phyloP scores from a whole-genome alignment of 2,329 filamentous ascomycete genomes.

The Fusarium tanahbumbuense region DNA sequence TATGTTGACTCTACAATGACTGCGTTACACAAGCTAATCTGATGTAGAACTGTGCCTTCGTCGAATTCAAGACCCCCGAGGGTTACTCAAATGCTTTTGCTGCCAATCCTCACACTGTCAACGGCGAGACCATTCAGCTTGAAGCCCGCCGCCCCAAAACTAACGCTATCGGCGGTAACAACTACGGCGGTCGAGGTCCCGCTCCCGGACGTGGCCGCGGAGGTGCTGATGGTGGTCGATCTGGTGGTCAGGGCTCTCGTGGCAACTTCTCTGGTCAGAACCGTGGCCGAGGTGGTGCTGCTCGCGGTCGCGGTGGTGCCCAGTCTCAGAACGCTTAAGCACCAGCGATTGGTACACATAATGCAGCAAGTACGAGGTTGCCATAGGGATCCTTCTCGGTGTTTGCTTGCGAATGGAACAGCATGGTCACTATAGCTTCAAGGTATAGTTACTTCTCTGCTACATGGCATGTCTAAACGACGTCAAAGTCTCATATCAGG shows the following conservation, averaged over 20 bases:
- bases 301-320: slow-evolving; percentile 72
- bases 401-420: slow-evolving; percentile 3
- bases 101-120: slow-evolving; percentile 87
- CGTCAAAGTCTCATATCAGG: slow-evolving; percentile 5
- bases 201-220: slow-evolving; percentile 73
- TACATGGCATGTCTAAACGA: slow-evolving; percentile 11
- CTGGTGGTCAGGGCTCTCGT: slow-evolving; percentile 71
- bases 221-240: slow-evolving; percentile 69
- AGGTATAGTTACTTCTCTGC: background rate
- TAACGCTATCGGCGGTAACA: slow-evolving; percentile 75
- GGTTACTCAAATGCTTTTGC: slow-evolving; percentile 85
- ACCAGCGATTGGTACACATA: slow-evolving; percentile 14
- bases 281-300: slow-evolving; percentile 74
- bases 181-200: slow-evolving; percentile 72
- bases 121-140: slow-evolving; percentile 83
- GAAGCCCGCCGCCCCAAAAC: slow-evolving; percentile 88
- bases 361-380: slow-evolving; percentile 10
- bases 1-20: slow-evolving; percentile 54
- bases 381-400: slow-evolving; percentile 2
- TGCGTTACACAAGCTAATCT: slow-evolving; percentile 26
- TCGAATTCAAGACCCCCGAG: slow-evolving; percentile 86
- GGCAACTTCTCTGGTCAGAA: slow-evolving; percentile 76
- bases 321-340: slow-evolving; percentile 64
- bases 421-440: background rate
- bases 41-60: slow-evolving; percentile 90